These are phyloP conservation scores for Priceomyces melissophilus DNA, from an alignment of 805 yeast species.

Conservation along the genomic window DNA sequence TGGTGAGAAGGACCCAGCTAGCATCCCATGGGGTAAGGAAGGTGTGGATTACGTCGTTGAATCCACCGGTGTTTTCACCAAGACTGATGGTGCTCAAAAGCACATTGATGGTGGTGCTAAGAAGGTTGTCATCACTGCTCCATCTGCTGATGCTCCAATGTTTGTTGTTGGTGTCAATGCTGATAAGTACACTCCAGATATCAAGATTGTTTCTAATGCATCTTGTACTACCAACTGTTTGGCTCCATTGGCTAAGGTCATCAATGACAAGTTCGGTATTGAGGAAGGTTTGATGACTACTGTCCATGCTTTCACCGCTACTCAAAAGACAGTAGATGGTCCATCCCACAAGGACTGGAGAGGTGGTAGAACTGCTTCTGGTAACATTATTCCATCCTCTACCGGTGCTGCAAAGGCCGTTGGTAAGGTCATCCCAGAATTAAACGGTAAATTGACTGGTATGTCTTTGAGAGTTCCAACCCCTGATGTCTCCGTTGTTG, in stretches of 20 bases:
- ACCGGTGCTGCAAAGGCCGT: conserved; percentile 99
- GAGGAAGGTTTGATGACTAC: conserved; percentile 95
- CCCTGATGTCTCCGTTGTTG: conserved; percentile 89
- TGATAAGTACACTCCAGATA: conserved; percentile 70
- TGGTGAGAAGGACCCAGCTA: conserved; percentile 82
- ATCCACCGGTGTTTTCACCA: conserved; percentile 94
- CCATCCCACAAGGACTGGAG: conserved; percentile 98
- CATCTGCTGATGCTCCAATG: conserved; percentile 93
- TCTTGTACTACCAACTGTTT: conserved; percentile 95
- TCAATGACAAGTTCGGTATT: conserved; percentile 82
- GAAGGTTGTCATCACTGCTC: conserved; percentile 93
- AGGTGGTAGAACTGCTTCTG: conserved; percentile 96
- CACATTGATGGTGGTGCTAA: conserved; percentile 91
- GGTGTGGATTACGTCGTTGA: conserved; percentile 87
- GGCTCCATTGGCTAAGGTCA: conserved; percentile 90
- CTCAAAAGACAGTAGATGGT: conserved; percentile 96
- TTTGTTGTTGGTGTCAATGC: conserved; percentile 90
- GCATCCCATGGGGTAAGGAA: conserved; percentile 81
- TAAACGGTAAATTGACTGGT: conserved; percentile 93
- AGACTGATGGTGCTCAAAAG: conserved; percentile 71
- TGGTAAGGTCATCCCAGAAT: conserved; percentile 88
- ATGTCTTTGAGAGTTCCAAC: conserved; percentile 93
- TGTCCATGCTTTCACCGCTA: conserved; percentile 92
- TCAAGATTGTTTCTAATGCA: conserved; percentile 82
- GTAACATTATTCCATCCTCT: conserved; percentile 92